A percentile compares a stretch with the other conserved stretches of the same genome.
Conservation (phyloP, 768 basidiomycete species). For the Amanita rimosa region DNA sequence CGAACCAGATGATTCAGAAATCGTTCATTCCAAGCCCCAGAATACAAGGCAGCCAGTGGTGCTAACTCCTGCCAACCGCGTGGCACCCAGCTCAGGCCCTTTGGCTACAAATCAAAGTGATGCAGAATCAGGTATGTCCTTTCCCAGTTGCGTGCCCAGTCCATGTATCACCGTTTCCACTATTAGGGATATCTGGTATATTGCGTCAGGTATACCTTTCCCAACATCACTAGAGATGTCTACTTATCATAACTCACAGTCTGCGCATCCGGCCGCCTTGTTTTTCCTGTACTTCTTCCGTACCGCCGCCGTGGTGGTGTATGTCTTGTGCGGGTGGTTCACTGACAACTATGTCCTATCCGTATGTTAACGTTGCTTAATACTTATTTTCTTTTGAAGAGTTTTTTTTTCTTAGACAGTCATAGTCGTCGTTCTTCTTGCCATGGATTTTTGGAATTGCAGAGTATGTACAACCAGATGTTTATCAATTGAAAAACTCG, state of each 20-base stretch:
- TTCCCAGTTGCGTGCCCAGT: neutral
- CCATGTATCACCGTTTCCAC: constrained; percentile 2
- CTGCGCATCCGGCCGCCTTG: constrained; percentile 74
- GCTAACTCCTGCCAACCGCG: constrained; percentile 41
- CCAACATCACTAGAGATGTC: neutral
- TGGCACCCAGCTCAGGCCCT: constrained; percentile 19
- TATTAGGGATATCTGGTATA: constrained; percentile 58
- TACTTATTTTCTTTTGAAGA: neutral
- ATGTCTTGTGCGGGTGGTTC: constrained; percentile 87
- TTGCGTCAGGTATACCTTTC: constrained; percentile 51
- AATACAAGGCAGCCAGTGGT: constrained; percentile 34
- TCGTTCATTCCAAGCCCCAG: constrained; percentile 16
- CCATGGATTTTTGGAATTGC: constrained; percentile 99
- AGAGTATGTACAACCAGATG: constrained; percentile 38
- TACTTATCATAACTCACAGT: constrained; percentile 28
- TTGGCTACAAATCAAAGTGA: constrained; percentile 50
- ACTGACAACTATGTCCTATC: constrained; percentile 89
- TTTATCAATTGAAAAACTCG: neutral
- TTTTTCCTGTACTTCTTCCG: constrained; percentile 87
- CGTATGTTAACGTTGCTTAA: constrained; percentile 32
- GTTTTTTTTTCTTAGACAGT: constrained; percentile 52
- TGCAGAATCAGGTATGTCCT: constrained; percentile 62
- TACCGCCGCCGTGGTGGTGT: constrained; percentile 78
- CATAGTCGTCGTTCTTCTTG: constrained; percentile 82
- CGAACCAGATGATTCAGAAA: constrained; percentile 68